These are phyloP conservation scores for Penicillium sp. DNA, from an alignment of 2,329 filamentous ascomycete genomes.

Conservation along the genomic window DNA sequence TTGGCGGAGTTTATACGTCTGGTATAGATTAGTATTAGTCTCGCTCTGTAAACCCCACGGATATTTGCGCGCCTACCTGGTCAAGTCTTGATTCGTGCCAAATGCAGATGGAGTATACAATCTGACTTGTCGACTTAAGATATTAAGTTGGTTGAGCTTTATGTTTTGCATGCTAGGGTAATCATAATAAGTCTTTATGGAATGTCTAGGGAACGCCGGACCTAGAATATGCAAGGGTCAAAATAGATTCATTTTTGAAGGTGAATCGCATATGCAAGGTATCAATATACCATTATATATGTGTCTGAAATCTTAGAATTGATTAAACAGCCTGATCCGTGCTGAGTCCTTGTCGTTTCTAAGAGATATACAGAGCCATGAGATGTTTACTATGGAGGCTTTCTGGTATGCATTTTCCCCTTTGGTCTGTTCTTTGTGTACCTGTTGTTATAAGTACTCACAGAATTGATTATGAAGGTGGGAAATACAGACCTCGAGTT, in stretches of 20 bases:
- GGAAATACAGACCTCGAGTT: background rate
- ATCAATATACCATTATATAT: background rate
- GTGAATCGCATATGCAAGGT: background rate
- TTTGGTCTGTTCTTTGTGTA: too few relatives aligned
- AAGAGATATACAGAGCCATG: too few relatives aligned
- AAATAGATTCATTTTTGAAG: background rate
- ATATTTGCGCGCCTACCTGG: background rate
- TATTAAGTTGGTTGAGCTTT: background rate
- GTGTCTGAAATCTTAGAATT: background rate
- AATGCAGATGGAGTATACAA: background rate
- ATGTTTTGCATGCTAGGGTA: background rate
- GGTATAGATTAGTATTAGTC: background rate
- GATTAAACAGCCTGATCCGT: background rate
- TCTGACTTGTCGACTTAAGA: background rate
- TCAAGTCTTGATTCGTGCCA: background rate
- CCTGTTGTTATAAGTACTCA: too few relatives aligned
- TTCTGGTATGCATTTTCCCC: too few relatives aligned
- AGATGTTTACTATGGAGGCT: too few relatives aligned
- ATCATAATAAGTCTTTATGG: background rate
- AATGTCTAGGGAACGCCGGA: background rate
- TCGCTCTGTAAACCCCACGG: background rate
- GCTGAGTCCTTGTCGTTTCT: too few relatives aligned
- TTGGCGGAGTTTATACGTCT: background rate
- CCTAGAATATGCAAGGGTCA: slow-evolving; percentile 3
- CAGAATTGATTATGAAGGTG: background rate